Evolutionary conservation across 129 eudicot genomes (phyloP).

Genomic region (Rutidosis leptorrhynchoides): DNA sequence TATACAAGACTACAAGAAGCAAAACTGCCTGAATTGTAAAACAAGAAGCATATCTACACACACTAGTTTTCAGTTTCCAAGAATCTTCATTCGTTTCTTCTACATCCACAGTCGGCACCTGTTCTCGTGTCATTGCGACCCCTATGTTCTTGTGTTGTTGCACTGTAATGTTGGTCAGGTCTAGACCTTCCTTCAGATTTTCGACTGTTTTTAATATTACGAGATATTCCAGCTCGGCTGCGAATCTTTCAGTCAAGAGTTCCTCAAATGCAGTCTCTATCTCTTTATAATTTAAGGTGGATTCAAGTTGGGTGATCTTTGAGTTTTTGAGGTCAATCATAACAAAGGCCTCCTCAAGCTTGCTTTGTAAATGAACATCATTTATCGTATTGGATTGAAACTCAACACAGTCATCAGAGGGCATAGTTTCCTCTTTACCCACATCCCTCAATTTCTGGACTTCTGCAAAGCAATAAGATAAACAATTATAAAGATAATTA

Average conservation of each 20-base stretch:
- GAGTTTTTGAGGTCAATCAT: constrained; percentile 45
- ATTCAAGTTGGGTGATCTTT: constrained; percentile 47
- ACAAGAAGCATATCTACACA: constrained; percentile 39
- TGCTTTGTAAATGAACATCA: constrained; percentile 12
- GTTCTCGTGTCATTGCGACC: constrained; percentile 28
- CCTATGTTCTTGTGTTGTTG: constrained; percentile 34
- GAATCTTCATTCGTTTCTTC: constrained; percentile 31
- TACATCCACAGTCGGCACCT: constrained; percentile 21
- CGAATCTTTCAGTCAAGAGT: constrained; percentile 50
- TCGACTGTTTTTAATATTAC: constrained; percentile 42
- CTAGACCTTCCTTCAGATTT: constrained; percentile 31
- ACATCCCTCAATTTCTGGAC: constrained; percentile 59
- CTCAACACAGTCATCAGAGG: constrained; percentile 31
- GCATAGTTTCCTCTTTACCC: constrained; percentile 38
- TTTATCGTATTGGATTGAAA: neutral
- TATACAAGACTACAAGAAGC: constrained; percentile 39
- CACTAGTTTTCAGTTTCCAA: constrained; percentile 46
- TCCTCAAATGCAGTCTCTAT: constrained; percentile 46
- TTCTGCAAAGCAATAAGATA: constrained; percentile 48
- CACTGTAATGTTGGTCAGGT: constrained; percentile 25
- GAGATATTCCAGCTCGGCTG: constrained; percentile 70
- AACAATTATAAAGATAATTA: neutral
- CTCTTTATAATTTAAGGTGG: constrained; percentile 25
- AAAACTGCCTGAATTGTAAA: constrained; percentile 52
- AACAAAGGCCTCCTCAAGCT: constrained; percentile 26